Percentiles rank a stretch among this genome's conserved stretches.
Evolutionary conservation across 2,329 filamentous ascomycete species (phyloP).

Genomic region (Botrytis squamosa): DNA sequence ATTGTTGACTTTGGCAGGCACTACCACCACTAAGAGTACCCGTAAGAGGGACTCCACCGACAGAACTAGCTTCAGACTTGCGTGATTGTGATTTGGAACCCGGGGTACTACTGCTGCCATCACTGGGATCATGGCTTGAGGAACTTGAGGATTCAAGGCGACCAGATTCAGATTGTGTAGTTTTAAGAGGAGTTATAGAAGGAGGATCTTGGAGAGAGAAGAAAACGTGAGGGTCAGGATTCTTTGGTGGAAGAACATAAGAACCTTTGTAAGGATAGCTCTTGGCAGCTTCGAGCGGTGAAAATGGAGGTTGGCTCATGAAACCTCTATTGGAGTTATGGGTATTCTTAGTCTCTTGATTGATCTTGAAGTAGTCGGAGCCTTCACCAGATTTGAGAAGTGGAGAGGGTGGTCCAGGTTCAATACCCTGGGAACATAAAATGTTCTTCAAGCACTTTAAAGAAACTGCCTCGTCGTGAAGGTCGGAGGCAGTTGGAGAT

Average conservation of each 20-base stretch:
- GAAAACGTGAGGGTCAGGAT: neutral
- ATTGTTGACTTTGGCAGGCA: neutral
- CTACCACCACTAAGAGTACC: neutral
- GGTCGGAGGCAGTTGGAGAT: neutral
- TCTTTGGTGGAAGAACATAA: neutral
- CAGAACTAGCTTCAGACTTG: neutral
- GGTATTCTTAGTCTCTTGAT: neutral
- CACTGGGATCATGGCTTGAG: neutral
- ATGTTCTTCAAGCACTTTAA: neutral
- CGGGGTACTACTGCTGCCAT: no score
- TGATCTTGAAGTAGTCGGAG: neutral
- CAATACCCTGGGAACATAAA: neutral
- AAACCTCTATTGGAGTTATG: neutral
- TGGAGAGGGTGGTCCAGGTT: neutral
- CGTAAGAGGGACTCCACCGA: neutral
- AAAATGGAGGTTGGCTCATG: neutral
- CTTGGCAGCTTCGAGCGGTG: conserved; percentile 2
- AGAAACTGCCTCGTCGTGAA: neutral
- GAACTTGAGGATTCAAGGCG: neutral
- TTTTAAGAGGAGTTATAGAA: neutral
- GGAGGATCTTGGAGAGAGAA: conserved; percentile 6
- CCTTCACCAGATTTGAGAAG: neutral
- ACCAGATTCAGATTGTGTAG: neutral
- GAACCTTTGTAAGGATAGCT: neutral
- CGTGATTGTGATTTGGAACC: neutral